These are phyloP conservation scores for Heterobasidion parviporum DNA, from an alignment of 1,284 basidiomycete species.

Conservation along the genomic window DNA sequence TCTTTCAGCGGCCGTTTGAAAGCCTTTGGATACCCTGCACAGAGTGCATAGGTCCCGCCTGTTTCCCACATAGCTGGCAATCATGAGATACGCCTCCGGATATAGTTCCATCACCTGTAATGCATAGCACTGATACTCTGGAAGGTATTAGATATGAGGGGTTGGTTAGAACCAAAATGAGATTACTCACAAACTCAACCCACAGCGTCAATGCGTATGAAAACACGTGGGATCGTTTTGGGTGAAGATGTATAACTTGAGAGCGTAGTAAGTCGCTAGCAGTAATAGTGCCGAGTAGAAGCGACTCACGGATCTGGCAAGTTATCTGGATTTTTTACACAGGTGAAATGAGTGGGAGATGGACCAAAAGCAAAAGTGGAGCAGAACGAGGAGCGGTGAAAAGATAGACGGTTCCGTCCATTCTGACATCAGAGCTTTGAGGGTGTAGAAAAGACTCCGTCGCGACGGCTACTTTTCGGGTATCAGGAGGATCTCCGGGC, in stretches of 20 bases:
- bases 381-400: neutral
- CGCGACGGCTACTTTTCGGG: constrained; percentile 4
- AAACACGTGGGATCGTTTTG: neutral
- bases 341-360: neutral
- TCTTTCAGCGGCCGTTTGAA: constrained; percentile 45
- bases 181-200: no score
- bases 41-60: constrained; percentile 45
- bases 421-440: neutral
- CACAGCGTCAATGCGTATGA: neutral
- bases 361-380: neutral
- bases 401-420: neutral
- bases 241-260: neutral
- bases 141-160: neutral
- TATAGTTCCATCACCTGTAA: constrained; percentile 41
- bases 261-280: neutral
- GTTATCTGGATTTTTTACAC: no score
- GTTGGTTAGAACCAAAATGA: neutral
- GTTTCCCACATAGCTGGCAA: constrained; percentile 41
- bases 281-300: neutral
- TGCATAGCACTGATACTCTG: constrained; percentile 3
- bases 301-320: no score
- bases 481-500: constrained; percentile 4
- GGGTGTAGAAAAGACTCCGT: neutral
- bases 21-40: constrained; percentile 46
- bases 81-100: constrained; percentile 45